Evolutionary conservation across 306 rosid genomes (phyloP).

Genomic region (Fagus crenata): DNA sequence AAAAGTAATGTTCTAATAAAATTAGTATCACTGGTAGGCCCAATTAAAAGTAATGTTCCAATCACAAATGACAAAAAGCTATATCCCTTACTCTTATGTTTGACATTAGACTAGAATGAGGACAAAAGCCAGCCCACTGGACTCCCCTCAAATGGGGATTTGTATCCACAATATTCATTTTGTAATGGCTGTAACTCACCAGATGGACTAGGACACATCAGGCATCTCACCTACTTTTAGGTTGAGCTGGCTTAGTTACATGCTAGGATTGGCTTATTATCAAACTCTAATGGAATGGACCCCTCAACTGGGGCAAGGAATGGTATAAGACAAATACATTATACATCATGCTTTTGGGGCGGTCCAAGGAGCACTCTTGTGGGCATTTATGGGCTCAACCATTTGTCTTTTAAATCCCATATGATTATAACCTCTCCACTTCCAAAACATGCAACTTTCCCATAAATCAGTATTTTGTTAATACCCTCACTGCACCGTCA

Average conservation of each 20-base stretch:
- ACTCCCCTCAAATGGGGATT: too few relatives aligned
- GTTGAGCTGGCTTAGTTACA: not conserved
- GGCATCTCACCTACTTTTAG: not conserved
- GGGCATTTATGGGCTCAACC: not conserved
- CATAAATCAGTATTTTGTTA: not conserved
- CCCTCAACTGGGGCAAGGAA: too few relatives aligned
- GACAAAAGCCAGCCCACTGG: too few relatives aligned
- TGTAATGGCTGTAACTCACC: not conserved
- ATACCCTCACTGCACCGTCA: not conserved
- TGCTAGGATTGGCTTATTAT: not conserved
- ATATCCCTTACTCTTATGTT: too few relatives aligned
- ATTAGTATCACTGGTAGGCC: too few relatives aligned
- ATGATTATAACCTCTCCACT: not conserved
- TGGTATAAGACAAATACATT: too few relatives aligned
- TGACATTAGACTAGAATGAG: too few relatives aligned
- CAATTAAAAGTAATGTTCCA: too few relatives aligned
- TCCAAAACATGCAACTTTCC: not conserved
- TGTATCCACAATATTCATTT: not conserved
- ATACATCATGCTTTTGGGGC: too few relatives aligned
- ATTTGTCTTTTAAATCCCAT: not conserved
- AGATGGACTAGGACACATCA: not conserved
- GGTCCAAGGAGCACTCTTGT: not conserved
- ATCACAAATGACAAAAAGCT: too few relatives aligned
- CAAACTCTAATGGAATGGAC: not conserved
- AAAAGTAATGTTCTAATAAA: too few relatives aligned